These are phyloP conservation scores for Populus hybrid DNA, from an alignment of 441 rosid species.

Conservation along the genomic window DNA sequence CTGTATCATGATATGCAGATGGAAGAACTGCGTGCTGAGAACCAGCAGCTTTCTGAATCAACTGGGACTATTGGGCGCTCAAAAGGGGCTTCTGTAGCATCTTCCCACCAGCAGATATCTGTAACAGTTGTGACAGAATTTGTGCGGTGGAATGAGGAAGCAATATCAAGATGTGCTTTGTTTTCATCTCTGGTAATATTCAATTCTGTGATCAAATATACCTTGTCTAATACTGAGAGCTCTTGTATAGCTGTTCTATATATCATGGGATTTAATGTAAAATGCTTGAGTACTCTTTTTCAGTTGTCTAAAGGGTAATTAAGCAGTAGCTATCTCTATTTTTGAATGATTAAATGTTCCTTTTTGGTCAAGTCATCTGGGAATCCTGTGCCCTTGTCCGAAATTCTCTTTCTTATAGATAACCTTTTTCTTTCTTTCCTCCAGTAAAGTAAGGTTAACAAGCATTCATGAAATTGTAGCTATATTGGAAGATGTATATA, in stretches of 20 bases:
- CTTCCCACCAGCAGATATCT: conserved; percentile 90
- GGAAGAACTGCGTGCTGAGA: conserved; percentile 91
- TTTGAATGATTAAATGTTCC: background rate
- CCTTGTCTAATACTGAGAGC: background rate
- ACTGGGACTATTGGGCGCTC: conserved; percentile 92
- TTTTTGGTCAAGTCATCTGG: background rate
- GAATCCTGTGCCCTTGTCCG: background rate
- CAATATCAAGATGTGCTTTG: conserved; percentile 87
- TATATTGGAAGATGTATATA: conserved; percentile 1
- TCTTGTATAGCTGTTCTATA: background rate
- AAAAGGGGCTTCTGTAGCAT: conserved; percentile 81
- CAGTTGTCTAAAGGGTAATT: background rate
- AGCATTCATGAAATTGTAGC: background rate
- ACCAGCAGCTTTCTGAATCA: conserved; percentile 72
- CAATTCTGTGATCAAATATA: conserved; percentile 8
- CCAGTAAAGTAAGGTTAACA: background rate
- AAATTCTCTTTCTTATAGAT: background rate
- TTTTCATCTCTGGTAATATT: conserved; percentile 83
- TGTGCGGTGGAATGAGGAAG: conserved; percentile 98
- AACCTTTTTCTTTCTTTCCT: background rate
- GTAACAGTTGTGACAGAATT: conserved; percentile 97
- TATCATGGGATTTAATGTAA: background rate
- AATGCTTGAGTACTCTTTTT: background rate
- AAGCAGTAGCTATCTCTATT: background rate
- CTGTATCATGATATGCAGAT: conserved; percentile 49